These are phyloP conservation scores for Mycosarcoma mackinlayi DNA, from an alignment of 1,284 basidiomycete genomes.

Conservation along the genomic window DNA sequence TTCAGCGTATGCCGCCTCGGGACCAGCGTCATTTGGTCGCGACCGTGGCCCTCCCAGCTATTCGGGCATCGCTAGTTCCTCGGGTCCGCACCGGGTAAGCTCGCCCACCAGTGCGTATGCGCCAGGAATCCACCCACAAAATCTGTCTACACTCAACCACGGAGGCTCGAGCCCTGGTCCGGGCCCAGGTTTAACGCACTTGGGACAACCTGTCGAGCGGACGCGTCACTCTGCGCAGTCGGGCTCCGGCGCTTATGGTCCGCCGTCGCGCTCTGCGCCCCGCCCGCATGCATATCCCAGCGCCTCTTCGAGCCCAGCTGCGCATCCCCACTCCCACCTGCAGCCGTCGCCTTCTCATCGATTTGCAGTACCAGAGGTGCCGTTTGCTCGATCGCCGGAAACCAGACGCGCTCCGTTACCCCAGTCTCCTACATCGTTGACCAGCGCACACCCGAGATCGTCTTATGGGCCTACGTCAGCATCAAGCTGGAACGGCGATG, in stretches of 20 bases:
- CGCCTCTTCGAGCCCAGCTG: constrained; percentile 41
- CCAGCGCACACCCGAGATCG: constrained; percentile 10
- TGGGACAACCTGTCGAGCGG: constrained; percentile 18
- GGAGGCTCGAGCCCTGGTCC: constrained; percentile 38
- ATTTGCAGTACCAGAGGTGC: constrained; percentile 44
- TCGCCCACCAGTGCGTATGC: constrained; percentile 29
- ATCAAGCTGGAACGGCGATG: constrained; percentile 15
- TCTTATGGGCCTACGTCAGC: constrained; percentile 1
- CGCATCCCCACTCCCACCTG: constrained; percentile 21
- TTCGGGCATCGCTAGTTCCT: not conserved
- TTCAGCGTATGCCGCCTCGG: not conserved
- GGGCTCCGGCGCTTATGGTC: constrained; percentile 14
- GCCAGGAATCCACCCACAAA: constrained; percentile 18
- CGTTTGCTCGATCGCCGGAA: constrained; percentile 40
- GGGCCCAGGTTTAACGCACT: constrained; percentile 12
- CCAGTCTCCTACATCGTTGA: constrained; percentile 20
- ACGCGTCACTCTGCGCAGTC: constrained; percentile 22
- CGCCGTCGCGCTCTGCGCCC: constrained; percentile 25
- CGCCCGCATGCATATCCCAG: constrained; percentile 26
- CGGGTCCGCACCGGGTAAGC: constrained; percentile 16
- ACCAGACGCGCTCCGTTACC: constrained; percentile 32
- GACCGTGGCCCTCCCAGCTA: constrained; percentile 10
- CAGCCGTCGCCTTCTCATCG: constrained; percentile 50
- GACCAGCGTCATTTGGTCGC: constrained; percentile 10
- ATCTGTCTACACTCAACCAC: constrained; percentile 20